phyloP scores from a whole-genome alignment of 75 land plant species.

The Adiantum capillusveneris region DNA sequence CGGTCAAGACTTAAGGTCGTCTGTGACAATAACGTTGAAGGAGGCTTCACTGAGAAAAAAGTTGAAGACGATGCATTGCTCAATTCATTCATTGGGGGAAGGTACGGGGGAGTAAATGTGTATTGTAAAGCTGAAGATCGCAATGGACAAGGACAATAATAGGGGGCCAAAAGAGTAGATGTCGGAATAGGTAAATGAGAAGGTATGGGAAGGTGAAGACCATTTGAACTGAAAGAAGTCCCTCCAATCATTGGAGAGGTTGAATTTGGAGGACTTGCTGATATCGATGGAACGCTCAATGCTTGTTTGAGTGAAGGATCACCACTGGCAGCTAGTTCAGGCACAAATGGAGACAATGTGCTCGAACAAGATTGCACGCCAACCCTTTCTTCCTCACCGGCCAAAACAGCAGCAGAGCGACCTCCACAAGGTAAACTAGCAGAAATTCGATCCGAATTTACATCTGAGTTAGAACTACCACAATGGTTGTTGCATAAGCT shows the following conservation, averaged over 20 bases:
- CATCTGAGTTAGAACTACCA: neutral
- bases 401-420: too few species aligned
- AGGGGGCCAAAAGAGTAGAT: slow-evolving; percentile 44
- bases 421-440: slow-evolving; percentile 1
- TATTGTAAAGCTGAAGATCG: slow-evolving; percentile 38
- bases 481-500: neutral
- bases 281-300: slow-evolving; percentile 7
- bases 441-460: neutral
- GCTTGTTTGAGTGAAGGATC: neutral
- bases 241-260: neutral
- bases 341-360: too few species aligned
- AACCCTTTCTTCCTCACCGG: too few species aligned
- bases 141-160: slow-evolving; percentile 81
- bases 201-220: slow-evolving; percentile 8
- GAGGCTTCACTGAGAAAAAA: slow-evolving; percentile 25
- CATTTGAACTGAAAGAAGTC: neutral
- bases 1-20: slow-evolving; percentile 12
- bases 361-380: too few species aligned
- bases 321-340: too few species aligned
- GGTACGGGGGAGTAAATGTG: slow-evolving; percentile 21
- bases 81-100: slow-evolving; percentile 30
- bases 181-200: slow-evolving; percentile 4
- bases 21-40: slow-evolving; percentile 20
- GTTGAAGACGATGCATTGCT: slow-evolving; percentile 37
- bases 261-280: slow-evolving; percentile 7